phyloP scores from a whole-genome alignment of 257 asterid species.

The Solanum raphanifolium region DNA sequence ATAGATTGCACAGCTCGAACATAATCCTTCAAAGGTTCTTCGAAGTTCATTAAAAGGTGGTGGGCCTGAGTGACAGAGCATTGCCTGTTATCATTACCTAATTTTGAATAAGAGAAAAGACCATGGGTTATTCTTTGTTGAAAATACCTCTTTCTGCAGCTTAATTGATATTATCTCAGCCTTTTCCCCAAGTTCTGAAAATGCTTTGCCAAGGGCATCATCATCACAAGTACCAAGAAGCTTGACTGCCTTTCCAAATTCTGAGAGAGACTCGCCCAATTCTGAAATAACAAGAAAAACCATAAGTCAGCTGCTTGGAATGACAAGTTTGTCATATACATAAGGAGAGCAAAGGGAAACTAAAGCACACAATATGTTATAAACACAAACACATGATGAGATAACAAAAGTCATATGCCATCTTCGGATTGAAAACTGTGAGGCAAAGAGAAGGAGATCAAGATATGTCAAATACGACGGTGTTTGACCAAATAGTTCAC shows the following conservation, averaged over 20 bases:
- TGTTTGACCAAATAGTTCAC: neutral
- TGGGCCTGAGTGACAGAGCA: conserved; percentile 53
- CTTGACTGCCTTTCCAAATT: conserved; percentile 93
- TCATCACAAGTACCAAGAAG: conserved; percentile 78
- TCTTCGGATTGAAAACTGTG: neutral
- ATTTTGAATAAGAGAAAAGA: neutral
- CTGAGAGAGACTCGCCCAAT: conserved; percentile 81
- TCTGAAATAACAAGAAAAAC: conserved; percentile 26
- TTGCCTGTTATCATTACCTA: neutral
- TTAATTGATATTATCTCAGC: conserved; percentile 61
- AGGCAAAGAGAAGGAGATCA: neutral
- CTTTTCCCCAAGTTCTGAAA: conserved; percentile 85
- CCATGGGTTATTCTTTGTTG: neutral
- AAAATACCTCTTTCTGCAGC: conserved; percentile 77
- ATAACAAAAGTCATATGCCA: neutral
- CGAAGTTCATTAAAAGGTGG: conserved; percentile 86
- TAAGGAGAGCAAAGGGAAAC: neutral
- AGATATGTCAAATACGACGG: neutral
- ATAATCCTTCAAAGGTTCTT: conserved; percentile 94
- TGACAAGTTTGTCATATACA: neutral
- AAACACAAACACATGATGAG: neutral
- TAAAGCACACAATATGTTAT: neutral
- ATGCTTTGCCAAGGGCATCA: conserved; percentile 78
- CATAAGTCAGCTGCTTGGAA: neutral
- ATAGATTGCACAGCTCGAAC: conserved; percentile 96